phyloP scores from a whole-genome alignment of 257 asterid species.

The Solanum phureja region DNA sequence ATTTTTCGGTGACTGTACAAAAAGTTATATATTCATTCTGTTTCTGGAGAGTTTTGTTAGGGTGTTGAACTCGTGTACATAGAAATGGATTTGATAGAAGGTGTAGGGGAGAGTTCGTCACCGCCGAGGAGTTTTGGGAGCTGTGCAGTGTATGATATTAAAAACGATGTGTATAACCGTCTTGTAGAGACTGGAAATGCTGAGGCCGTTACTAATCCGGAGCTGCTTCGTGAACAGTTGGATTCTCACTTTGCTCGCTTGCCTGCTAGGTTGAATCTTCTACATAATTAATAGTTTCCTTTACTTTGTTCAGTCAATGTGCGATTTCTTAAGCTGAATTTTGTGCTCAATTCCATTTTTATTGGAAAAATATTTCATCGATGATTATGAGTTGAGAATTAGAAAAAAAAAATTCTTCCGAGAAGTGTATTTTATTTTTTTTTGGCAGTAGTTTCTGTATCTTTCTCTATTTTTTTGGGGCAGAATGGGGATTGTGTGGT shows the following conservation, averaged over 20 bases:
- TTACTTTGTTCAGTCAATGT: background rate
- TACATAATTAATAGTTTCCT: background rate
- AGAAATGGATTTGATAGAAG: slow-evolving; percentile 73
- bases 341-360: background rate
- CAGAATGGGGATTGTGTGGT: background rate
- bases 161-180: slow-evolving; percentile 65
- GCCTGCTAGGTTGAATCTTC: slow-evolving; percentile 59
- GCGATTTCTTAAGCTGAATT: background rate
- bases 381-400: background rate
- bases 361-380: background rate
- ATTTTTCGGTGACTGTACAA: slow-evolving; percentile 5
- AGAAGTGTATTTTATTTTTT: background rate
- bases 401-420: background rate
- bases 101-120: slow-evolving; percentile 87
- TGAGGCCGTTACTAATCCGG: slow-evolving; percentile 53
- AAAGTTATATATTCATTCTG: background rate
- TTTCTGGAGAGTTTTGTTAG: background rate
- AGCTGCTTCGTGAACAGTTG: slow-evolving; percentile 53
- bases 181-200: slow-evolving; percentile 52
- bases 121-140: slow-evolving; percentile 75
- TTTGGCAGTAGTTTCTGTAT: background rate
- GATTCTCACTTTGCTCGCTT: slow-evolving; percentile 83
- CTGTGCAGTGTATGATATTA: slow-evolving; percentile 40
- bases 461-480: background rate
- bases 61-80: background rate